Conservation (phyloP, 345 rosid species). For the Geranium brycei region DNA sequence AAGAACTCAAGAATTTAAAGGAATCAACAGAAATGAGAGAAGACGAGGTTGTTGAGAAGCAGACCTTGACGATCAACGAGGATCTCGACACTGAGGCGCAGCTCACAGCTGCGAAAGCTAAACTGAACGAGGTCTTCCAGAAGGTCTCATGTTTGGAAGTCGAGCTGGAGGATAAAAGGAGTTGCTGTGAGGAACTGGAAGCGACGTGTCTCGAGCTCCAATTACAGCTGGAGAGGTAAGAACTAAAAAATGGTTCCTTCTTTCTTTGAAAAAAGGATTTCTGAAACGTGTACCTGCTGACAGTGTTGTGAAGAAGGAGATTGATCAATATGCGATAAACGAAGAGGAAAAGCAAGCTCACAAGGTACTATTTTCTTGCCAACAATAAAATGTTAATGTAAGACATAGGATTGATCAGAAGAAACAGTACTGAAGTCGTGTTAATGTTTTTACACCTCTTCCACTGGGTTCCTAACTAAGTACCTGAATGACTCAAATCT, state of each 20-base stretch:
- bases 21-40: slow-evolving; percentile 42
- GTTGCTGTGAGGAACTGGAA: slow-evolving; percentile 78
- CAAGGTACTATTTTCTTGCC: slow-evolving; percentile 34
- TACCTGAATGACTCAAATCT: no score
- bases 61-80: slow-evolving; percentile 48
- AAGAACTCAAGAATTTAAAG: slow-evolving; percentile 35
- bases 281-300: slow-evolving; percentile 8
- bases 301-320: slow-evolving; percentile 53
- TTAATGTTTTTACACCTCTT: no score
- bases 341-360: slow-evolving; percentile 34
- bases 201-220: slow-evolving; percentile 85
- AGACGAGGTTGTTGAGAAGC: slow-evolving; percentile 55
- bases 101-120: slow-evolving; percentile 51
- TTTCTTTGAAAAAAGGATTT: slow-evolving; percentile 8
- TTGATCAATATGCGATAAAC: slow-evolving; percentile 18
- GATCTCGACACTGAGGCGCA: slow-evolving; percentile 86
- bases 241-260: background rate
- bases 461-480: no score
- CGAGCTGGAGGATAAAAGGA: slow-evolving; percentile 67
- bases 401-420: background rate
- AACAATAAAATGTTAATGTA: background rate
- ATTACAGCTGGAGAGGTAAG: slow-evolving; percentile 79
- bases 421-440: background rate
- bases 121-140: slow-evolving; percentile 56
- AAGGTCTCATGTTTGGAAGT: slow-evolving; percentile 67